phyloP scores from a whole-genome alignment of 805 yeast genomes.

The Allodekkera sacchari region DNA sequence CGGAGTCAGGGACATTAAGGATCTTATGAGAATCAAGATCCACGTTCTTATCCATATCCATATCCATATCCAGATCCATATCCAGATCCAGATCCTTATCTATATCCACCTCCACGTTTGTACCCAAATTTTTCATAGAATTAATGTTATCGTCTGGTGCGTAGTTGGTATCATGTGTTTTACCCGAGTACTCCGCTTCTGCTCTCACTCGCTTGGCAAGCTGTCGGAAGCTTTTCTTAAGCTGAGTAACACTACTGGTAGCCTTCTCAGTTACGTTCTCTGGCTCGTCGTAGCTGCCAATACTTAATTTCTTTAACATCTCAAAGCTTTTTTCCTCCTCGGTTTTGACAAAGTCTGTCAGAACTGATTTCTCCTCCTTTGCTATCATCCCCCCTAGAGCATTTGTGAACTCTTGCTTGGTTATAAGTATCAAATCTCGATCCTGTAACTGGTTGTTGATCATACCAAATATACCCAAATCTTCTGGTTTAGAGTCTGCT shows the following conservation, averaged over 20 bases:
- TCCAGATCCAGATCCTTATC: too few relatives aligned
- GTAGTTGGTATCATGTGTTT: too few relatives aligned
- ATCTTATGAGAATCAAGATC: too few relatives aligned
- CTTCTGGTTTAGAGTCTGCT: conserved; percentile 11
- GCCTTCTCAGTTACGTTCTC: conserved; percentile 3
- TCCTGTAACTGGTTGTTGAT: conserved; percentile 56
- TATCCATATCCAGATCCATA: too few relatives aligned
- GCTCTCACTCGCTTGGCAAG: conserved; percentile 22
- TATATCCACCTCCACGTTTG: too few relatives aligned
- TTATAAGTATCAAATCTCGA: conserved; percentile 59
- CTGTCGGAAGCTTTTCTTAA: conserved; percentile 21
- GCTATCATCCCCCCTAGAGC: conserved; percentile 69
- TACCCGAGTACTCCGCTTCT: conserved; percentile 8
- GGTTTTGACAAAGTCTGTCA: conserved; percentile 51
- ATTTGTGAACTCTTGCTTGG: conserved; percentile 64
- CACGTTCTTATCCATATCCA: too few relatives aligned
- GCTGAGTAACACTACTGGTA: conserved; percentile 9
- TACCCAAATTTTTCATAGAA: too few relatives aligned
- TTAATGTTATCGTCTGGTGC: too few relatives aligned
- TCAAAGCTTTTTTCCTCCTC: conserved; percentile 48
- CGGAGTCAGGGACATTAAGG: too few relatives aligned
- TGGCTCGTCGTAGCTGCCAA: conserved; percentile 17
- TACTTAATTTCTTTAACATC: conserved; percentile 36
- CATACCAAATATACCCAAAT: conserved; percentile 33
- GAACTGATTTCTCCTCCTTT: conserved; percentile 71